Evolutionary conservation across 2,329 filamentous ascomycete genomes (phyloP).

Genomic region (Calycina marina): DNA sequence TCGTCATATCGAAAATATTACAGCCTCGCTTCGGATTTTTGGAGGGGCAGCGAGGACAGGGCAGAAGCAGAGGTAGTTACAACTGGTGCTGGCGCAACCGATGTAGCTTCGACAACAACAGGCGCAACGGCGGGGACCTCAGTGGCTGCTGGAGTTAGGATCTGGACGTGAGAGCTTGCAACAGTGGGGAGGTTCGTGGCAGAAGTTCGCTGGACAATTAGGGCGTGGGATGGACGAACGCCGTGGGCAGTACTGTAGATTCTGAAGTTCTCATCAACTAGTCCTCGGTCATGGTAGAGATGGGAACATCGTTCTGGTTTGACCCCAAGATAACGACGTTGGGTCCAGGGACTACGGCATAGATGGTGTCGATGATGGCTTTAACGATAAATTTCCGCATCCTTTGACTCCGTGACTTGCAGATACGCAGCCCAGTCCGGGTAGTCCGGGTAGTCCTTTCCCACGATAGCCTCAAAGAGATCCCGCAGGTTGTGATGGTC

Average conservation of each 20-base stretch:
- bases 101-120: background rate
- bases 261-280: conserved; percentile 4
- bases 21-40: conserved; percentile 14
- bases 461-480: conserved; percentile 29
- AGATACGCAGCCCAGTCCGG: conserved; percentile 37
- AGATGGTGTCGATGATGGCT: conserved; percentile 24
- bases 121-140: background rate
- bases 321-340: conserved; percentile 45
- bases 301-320: conserved; percentile 37
- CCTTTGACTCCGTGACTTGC: conserved; percentile 37
- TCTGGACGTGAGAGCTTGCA: background rate
- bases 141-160: background rate
- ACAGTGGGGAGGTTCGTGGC: background rate
- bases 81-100: conserved; percentile 1
- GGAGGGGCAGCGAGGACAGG: conserved; percentile 6
- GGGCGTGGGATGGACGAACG: conserved; percentile 1
- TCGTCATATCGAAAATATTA: conserved; percentile 42
- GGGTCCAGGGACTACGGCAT: conserved; percentile 23
- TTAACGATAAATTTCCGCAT: conserved; percentile 30
- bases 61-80: conserved; percentile 2
- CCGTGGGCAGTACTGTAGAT: background rate
- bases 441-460: conserved; percentile 24
- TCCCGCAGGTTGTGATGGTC: conserved; percentile 25
- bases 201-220: background rate
- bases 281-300: conserved; percentile 27